Evolutionary conservation across 192 early-diverging fungal species (phyloP).

Genomic region (Glomus cerebriforme): DNA sequence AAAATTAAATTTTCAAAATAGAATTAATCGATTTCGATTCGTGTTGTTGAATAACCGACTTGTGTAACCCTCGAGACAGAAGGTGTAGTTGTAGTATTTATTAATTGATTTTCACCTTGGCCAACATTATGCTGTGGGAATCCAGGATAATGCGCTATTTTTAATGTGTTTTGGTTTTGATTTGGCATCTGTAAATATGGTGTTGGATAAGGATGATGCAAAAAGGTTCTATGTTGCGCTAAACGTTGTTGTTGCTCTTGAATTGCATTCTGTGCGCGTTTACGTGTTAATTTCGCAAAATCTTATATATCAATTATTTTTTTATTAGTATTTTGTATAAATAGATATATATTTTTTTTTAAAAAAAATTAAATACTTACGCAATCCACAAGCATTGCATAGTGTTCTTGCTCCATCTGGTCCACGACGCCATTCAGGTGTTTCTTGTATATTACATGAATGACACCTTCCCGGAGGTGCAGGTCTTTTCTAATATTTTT

Average conservation of each 20-base stretch:
- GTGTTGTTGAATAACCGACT: background rate
- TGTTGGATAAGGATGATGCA: background rate
- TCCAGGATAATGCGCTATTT: background rate
- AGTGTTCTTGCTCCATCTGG: slow-evolving; percentile 88
- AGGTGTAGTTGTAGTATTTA: background rate
- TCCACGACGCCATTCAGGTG: slow-evolving; percentile 94
- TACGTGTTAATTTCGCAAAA: slow-evolving; percentile 21
- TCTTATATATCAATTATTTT: background rate
- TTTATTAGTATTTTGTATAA: background rate
- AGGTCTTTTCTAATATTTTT: slow-evolving; percentile 44
- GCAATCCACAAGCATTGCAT: slow-evolving; percentile 95
- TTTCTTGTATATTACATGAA: slow-evolving; percentile 83
- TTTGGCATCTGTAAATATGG: background rate
- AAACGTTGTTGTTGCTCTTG: slow-evolving; percentile 11
- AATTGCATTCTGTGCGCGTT: slow-evolving; percentile 4
- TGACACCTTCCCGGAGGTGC: slow-evolving; percentile 69
- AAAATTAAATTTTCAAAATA: background rate
- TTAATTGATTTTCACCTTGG: background rate
- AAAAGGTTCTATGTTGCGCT: background rate
- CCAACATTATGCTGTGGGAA: background rate
- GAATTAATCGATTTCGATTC: background rate
- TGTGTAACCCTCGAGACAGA: background rate
- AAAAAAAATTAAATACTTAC: slow-evolving; percentile 49
- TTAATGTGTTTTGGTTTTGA: background rate
- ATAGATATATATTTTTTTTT: background rate